These are phyloP conservation scores for Trichoderma atroviride DNA, from an alignment of 2,329 filamentous ascomycete genomes.

Conservation along the genomic window DNA sequence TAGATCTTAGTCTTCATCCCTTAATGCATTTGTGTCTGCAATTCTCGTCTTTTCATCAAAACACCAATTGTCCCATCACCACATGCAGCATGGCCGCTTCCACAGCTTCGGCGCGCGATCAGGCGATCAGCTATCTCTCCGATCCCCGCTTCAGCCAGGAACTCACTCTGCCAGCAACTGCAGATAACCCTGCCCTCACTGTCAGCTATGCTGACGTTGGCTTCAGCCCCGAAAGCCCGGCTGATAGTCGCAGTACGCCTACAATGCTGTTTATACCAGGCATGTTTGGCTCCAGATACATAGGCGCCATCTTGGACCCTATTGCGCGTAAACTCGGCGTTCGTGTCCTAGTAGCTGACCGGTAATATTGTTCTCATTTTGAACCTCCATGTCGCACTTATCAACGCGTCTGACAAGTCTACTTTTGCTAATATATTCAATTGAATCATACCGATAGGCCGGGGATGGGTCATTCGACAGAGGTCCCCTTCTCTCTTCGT, in stretches of 20 bases:
- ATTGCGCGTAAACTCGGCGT: constrained; percentile 5
- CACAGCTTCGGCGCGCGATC: not conserved
- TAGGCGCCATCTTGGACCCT: not conserved
- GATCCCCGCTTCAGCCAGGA: not conserved
- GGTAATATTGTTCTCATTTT: not conserved
- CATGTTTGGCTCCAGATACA: constrained; percentile 20
- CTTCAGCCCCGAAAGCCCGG: not conserved
- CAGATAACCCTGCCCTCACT: not conserved
- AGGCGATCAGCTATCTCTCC: constrained; percentile 6
- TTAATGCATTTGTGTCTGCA: not conserved
- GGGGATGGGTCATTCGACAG: constrained; percentile 5
- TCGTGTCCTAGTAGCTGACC: constrained; percentile 1
- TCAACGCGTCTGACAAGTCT: no score
- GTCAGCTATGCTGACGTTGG: constrained; percentile 13
- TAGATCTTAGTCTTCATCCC: not conserved
- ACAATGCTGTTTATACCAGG: constrained; percentile 12
- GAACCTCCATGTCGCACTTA: no score
- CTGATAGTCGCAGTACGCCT: not conserved
- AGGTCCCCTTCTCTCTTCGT: not conserved
- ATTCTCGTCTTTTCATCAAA: not conserved
- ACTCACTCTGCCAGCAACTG: not conserved
- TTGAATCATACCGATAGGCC: not conserved
- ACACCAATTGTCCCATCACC: not conserved
- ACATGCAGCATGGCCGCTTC: not conserved
- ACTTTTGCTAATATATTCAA: not conserved